Base-by-base conservation (phyloP, 106 monocot genomes). In the Dendrobium officinale region DNA sequence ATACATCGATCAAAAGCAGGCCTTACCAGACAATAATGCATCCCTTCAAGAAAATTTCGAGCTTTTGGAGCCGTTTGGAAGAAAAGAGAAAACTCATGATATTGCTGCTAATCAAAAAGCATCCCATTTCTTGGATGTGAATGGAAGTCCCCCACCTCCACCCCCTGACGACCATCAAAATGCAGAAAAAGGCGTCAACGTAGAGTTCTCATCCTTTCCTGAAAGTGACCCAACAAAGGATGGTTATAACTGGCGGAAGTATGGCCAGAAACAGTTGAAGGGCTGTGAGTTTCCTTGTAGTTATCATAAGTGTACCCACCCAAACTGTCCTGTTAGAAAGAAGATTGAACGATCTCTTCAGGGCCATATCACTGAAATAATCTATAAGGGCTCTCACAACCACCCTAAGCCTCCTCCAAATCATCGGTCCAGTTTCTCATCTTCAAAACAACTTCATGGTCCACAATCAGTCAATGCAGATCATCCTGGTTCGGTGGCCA, bases 231-330 rank as follows among this genome's bases (percentile, higher is more conserved):
- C 78, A 26, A 83, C 83, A n/a, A 85, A 88, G 56, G 88, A 88
- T 74, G 88, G 80, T 20, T 88, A 85, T 76, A 88, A 82, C 20
- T 88, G 88, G 88, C 79, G 88, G 66, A 88, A 88, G 59, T 88
- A 88, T 67, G 85, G 88, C 41, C 88, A 88, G 58, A 88, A 88
- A 70, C 88, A 88, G 73, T 82, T 88, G 51, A 88, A 88, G 55
- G 85, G 85, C 42, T 84, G 88, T 77, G 88, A 88, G 64, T 88
- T 77, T 31, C 88, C 88, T 49, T 54, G 85, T 31, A 88, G 88
- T 64, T 88, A 88, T 80, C 79, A 85, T 75, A 88, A 88, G 73
- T 88, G 85, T 77, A 85, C 85, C 3, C 61, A 88, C 19, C 66
- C 88, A 33, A 80, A 67, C 24, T 88, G 88, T 72, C 80, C 31